Evolutionary conservation across 129 eudicot genomes (phyloP).

Genomic region (Helianthus tuberosus): DNA sequence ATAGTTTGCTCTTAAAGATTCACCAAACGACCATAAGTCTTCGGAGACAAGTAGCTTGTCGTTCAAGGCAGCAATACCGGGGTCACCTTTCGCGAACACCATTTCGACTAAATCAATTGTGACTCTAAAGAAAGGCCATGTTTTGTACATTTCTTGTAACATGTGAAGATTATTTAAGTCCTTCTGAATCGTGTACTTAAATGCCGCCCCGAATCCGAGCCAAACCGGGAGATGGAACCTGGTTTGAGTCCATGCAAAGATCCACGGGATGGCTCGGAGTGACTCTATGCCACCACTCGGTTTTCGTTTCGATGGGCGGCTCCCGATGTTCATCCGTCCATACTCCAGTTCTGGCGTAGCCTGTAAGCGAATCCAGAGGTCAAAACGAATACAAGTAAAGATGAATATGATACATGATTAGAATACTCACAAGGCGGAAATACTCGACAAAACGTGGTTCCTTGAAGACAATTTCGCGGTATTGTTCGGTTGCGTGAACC

Average conservation of each 20-base stretch:
- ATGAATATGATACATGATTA: background rate
- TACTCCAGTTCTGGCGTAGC: conserved; percentile 98
- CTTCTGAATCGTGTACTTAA: conserved; percentile 61
- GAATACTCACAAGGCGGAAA: conserved; percentile 85
- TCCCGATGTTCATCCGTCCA: conserved; percentile 97
- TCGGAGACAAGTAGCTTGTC: conserved; percentile 92
- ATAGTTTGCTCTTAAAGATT: conserved; percentile 62
- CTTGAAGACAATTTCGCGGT: conserved; percentile 82
- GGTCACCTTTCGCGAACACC: conserved; percentile 99
- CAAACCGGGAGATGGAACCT: conserved; percentile 98
- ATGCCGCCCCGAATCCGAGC: conserved; percentile 99
- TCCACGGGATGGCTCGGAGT: conserved; percentile 98
- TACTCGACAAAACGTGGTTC: conserved; percentile 99
- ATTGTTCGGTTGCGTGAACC: conserved; percentile 80
- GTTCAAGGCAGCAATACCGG: conserved; percentile 80
- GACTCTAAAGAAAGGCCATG: conserved; percentile 98
- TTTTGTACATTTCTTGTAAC: conserved; percentile 91
- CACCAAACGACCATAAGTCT: conserved; percentile 85
- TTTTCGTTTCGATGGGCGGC: conserved; percentile 96
- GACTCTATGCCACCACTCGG: conserved; percentile 98
- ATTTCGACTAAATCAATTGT: conserved; percentile 93
- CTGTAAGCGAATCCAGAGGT: conserved; percentile 31
- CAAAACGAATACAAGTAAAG: background rate
- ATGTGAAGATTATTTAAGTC: conserved; percentile 67
- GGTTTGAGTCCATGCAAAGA: conserved; percentile 98